A percentile compares a stretch with the other conserved stretches of the same genome.
phyloP scores from a whole-genome alignment of 306 rosid species.

The Quercus glauca region DNA sequence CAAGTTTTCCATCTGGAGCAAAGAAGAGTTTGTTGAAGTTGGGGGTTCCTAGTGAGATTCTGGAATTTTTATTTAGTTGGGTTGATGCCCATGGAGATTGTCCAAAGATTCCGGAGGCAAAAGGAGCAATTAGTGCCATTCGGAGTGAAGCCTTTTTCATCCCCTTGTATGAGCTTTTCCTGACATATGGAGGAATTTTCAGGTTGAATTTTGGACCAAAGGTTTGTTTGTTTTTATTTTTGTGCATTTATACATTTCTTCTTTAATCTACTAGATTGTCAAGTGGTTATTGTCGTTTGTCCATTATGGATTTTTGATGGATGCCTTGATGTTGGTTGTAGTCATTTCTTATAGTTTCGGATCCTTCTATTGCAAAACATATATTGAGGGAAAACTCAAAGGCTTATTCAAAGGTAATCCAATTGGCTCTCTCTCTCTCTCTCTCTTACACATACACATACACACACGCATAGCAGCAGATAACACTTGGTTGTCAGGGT shows the following conservation, averaged over 20 bases:
- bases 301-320: neutral
- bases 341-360: constrained; percentile 92
- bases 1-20: constrained; percentile 55
- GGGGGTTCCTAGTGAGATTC: constrained; percentile 62
- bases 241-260: neutral
- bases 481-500: constrained; percentile 57
- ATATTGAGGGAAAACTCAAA: constrained; percentile 85
- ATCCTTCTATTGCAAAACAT: constrained; percentile 89
- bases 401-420: constrained; percentile 87
- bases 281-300: neutral
- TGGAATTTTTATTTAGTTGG: constrained; percentile 56
- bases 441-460: neutral
- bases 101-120: constrained; percentile 82
- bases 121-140: constrained; percentile 63
- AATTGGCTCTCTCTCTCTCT: constrained; percentile 1
- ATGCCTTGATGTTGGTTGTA: constrained; percentile 35
- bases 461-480: neutral
- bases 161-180: constrained; percentile 84
- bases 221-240: constrained; percentile 46
- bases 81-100: constrained; percentile 29
- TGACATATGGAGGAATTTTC: constrained; percentile 88
- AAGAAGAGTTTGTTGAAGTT: constrained; percentile 60
- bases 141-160: constrained; percentile 85
- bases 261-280: neutral
- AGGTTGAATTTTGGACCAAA: constrained; percentile 92